Evolutionary conservation across 148 eudicot genomes (phyloP).

Genomic region (Nyssa sinensis): DNA sequence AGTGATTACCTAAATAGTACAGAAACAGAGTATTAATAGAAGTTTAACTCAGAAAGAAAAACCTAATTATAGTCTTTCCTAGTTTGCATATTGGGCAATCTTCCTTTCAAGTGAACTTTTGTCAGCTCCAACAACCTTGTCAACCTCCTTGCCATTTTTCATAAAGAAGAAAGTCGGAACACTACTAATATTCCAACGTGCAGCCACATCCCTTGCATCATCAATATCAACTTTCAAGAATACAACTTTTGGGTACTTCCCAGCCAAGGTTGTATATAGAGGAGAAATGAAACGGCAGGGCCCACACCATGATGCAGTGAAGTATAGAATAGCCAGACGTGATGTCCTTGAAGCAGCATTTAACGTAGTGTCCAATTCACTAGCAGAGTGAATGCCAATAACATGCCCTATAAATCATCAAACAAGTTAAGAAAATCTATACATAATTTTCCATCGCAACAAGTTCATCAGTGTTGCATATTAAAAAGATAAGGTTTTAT

Average conservation of each 20-base stretch:
- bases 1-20: background rate
- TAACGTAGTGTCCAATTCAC: constrained; percentile 45
- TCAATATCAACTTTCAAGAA: constrained; percentile 66
- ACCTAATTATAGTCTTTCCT: background rate
- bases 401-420: constrained; percentile 47
- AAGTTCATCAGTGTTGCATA: background rate
- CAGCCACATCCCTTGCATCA: constrained; percentile 57
- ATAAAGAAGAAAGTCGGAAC: constrained; percentile 60
- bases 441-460: background rate
- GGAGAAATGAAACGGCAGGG: constrained; percentile 67
- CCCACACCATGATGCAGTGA: constrained; percentile 83
- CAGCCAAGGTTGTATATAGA: constrained; percentile 45
- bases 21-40: background rate
- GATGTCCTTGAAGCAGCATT: constrained; percentile 44
- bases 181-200: constrained; percentile 52
- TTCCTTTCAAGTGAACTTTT: constrained; percentile 53
- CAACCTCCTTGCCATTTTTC: constrained; percentile 55
- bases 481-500: background rate
- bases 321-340: constrained; percentile 54
- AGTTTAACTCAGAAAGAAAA: background rate
- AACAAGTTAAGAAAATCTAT: background rate
- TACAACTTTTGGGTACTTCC: constrained; percentile 44
- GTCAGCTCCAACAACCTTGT: constrained; percentile 59
- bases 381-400: constrained; percentile 36
- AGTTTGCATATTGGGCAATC: constrained; percentile 42